Base-by-base conservation (phyloP, 2,329 filamentous ascomycete genomes). In the Coccinonectria pachysandricola region DNA sequence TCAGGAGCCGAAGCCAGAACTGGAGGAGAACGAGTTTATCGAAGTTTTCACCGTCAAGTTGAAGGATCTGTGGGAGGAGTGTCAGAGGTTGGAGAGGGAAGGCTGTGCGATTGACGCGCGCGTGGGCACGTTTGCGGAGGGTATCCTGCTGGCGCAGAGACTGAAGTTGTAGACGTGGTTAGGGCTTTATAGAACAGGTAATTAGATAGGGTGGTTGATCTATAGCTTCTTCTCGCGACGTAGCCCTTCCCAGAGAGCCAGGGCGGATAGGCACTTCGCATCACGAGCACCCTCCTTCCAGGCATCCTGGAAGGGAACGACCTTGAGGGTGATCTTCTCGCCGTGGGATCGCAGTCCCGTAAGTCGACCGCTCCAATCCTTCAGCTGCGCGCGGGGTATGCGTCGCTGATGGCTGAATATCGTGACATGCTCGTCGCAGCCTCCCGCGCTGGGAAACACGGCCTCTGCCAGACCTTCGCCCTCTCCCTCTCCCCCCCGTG, bases 1-100 rank as follows among this genome's bases (percentile, higher is more conserved):
- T 48, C 68, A 77, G 48, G 62, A 80, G 27, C 73, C 72, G 2
- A 64, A 75, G 50, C 75, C 81, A 0, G 59, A 79, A 46, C 62
- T 87, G 6, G 81, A 88, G 48, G 81, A 86, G 14, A 78, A 75
- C 36, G 82, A 88, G 55, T 87, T 86, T 48, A 87, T 88, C 45
- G 80, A 87, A 50, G 76, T 77, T 17, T 87, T 88, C 44, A 71
- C 69, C 7, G 64, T 84, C 6, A 76, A 75, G 5, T 48, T 88
- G 21, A 59, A 54, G 12, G 59, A 66, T 9, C 52, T 88, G 19
- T 85, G 78, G 59, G 64, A 64, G 0, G 74, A 79, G 46, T 76
- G 76, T 47, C 72, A 73, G 49, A 66, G 53, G 37, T 60, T 86
- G 1, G 80, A 86, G 46, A 57, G 59, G 3, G 61, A 84, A 37